Evolutionary conservation across 192 early-diverging fungal genomes (phyloP), one percentile per base, ranked within the genome.

Genomic region (Linnemannia zychae): DNA sequence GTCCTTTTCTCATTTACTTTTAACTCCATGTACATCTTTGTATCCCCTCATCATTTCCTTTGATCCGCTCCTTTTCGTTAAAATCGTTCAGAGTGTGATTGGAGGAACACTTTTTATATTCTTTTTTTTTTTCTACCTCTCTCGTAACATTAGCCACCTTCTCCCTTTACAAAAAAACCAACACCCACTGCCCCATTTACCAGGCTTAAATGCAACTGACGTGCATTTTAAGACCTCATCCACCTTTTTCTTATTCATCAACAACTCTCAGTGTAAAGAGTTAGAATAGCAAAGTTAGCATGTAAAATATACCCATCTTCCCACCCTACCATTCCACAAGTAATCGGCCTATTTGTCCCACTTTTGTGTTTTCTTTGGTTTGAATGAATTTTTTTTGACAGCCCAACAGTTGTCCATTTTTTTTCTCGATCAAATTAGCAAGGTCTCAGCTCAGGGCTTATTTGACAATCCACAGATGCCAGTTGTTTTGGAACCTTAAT

Each of bases 11-110:
- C 40, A 44, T 77, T 63, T 52, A 46, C 7, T 46, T 44, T 13
- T 37, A 22, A 34, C 15, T 38, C n/a, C 65, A 57, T 76, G 60
- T 67, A 77, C 15, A 77, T 53, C 60, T 76, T 47, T 24, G 17
- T 44, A 72, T 48, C 71, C 34, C 28, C 24, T n/a, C 47, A 13
- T 15, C 70, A 22, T 13, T 24, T 17, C 1, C n/a, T 48, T 47
- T 47, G 4, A 1, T 72, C 24, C 37, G 24, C 24, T 60, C 15
- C 33, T 31, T 13, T 24, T 28, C 6, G 34, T 33, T 33, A 36
- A 18, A 69, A 3, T 16, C 57, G 3, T n/a, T 31, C 28, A 63
- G 22, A 63, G 57, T 15, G 13, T 31, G 28, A 33, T 31, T 31
- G 11, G 28, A 12, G 28, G n/a, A 6, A 9, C 57, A n/a, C 28